Evolutionary conservation across 2,329 filamentous ascomycete species (phyloP), one percentile per base, ranked within the genome.

Genomic region (Aschersonia sp.): DNA sequence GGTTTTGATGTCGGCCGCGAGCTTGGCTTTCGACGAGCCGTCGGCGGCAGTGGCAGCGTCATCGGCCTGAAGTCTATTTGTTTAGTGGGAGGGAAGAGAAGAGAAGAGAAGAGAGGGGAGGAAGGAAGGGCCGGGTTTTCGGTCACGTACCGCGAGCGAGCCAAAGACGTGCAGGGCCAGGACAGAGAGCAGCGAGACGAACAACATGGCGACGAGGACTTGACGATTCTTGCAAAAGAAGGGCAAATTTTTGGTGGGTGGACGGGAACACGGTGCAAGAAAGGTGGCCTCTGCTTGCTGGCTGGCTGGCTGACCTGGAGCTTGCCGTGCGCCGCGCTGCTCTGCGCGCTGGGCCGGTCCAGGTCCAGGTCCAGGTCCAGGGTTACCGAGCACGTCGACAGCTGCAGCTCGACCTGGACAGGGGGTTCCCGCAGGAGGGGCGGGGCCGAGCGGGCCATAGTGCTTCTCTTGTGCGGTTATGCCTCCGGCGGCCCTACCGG

Each of bases 1-100:
- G 50, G 82, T 75, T 54, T 74, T 73, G 56, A 83, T 67, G 47
- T 81, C 76, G 63, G 84, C 80, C 29, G 53, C 49, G 47, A 54
- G 47, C 31, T 51, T 31, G 30, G 49, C 39, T 43, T 11, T 43
- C 44, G 43, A n/a, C 12, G 47, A 5, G 29, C 47, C 41, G 30
- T 30, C 9, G 39, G 43, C 9, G 45, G 29, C 42, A 32, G 48
- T 39, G 12, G 53, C n/a, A 29, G 43, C 43, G 41, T 49, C 46
- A 41, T 51, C 49, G 39, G 50, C 51, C 47, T 51, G 44, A 11
- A 2, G 9, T 43, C 8, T 30, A 5, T 29, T 42, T 29, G 41
- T 42, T 22, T 22, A 22, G 41, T 47, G 32, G 14, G 30, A 12
- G 8, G n/a, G 6, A 32, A 6, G 32, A 6, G 22, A 41, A 35